Percentiles rank a stretch among this genome's conserved stretches.
phyloP scores from a whole-genome alignment of 169 alveolate species.

The Plasmodium gaboni region DNA sequence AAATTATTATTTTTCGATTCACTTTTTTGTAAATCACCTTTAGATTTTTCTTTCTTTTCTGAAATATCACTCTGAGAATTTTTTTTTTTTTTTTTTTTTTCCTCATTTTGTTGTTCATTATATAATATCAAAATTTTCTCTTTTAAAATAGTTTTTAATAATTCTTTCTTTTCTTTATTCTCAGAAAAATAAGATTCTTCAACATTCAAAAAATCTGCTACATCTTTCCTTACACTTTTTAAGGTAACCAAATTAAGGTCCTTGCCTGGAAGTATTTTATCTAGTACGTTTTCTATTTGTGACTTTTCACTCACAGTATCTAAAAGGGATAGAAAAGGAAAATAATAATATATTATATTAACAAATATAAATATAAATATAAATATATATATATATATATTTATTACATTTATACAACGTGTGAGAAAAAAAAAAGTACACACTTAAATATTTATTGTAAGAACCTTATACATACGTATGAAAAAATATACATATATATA shows the following conservation, averaged over 20 bases:
- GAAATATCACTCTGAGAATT: background rate
- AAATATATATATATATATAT: background rate
- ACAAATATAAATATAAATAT: background rate
- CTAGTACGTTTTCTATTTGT: conserved; percentile 55
- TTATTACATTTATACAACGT: background rate
- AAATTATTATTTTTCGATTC: conserved; percentile 3
- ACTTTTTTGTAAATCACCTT: conserved; percentile 1
- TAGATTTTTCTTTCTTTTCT: conserved; percentile 1
- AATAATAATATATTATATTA: background rate
- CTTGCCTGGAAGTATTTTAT: conserved; percentile 57
- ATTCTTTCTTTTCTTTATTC: conserved; percentile 54
- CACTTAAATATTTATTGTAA: too few relatives aligned
- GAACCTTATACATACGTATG: too few relatives aligned
- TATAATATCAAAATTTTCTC: conserved; percentile 52
- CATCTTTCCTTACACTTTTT: conserved; percentile 74
- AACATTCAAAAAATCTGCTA: conserved; percentile 59
- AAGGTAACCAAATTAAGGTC: conserved; percentile 54
- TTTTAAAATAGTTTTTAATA: conserved; percentile 59
- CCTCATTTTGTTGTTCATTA: conserved; percentile 43
- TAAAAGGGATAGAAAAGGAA: background rate
- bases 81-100: conserved; percentile 4
- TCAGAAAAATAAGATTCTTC: conserved; percentile 65
- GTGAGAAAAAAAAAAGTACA: too few relatives aligned
- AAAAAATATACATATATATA: too few relatives aligned
- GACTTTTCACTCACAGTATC: conserved; percentile 11